A percentile compares a stretch with the other conserved stretches of the same genome.
These are phyloP conservation scores for Plasmodium chabaudi DNA, from an alignment of 169 alveolate genomes.

Conservation along the genomic window DNA sequence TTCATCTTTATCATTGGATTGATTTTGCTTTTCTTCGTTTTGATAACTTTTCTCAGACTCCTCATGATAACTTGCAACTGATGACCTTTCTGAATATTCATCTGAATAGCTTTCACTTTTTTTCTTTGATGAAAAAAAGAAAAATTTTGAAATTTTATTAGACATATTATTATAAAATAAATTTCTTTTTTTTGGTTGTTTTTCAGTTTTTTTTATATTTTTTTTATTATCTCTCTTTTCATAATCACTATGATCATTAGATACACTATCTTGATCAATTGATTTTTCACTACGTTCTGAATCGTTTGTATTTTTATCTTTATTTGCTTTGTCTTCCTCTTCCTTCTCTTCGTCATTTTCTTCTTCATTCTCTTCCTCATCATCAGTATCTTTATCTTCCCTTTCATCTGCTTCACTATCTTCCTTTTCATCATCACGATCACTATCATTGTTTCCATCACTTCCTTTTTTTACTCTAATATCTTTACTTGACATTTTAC, in stretches of 20 bases:
- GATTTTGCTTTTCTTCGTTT: too few relatives aligned
- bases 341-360: conserved; percentile 2
- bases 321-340: conserved; percentile 3
- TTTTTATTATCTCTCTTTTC: not conserved
- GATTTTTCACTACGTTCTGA: not conserved
- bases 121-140: too few relatives aligned
- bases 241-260: not conserved
- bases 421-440: not conserved
- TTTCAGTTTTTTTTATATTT: not conserved
- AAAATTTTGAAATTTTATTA: too few relatives aligned
- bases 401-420: not conserved
- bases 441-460: not conserved
- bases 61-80: too few relatives aligned
- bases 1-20: too few relatives aligned
- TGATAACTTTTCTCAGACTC: too few relatives aligned
- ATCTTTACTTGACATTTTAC: not conserved
- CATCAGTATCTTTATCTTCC: not conserved
- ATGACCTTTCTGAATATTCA: too few relatives aligned
- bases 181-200: too few relatives aligned
- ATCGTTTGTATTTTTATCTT: not conserved
- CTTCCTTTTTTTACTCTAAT: not conserved
- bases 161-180: too few relatives aligned
- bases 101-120: too few relatives aligned
- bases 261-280: not conserved
- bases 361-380: conserved; percentile 7